These are phyloP conservation scores for Macrocybe gigantea DNA, from an alignment of 768 basidiomycete genomes.

Conservation along the genomic window DNA sequence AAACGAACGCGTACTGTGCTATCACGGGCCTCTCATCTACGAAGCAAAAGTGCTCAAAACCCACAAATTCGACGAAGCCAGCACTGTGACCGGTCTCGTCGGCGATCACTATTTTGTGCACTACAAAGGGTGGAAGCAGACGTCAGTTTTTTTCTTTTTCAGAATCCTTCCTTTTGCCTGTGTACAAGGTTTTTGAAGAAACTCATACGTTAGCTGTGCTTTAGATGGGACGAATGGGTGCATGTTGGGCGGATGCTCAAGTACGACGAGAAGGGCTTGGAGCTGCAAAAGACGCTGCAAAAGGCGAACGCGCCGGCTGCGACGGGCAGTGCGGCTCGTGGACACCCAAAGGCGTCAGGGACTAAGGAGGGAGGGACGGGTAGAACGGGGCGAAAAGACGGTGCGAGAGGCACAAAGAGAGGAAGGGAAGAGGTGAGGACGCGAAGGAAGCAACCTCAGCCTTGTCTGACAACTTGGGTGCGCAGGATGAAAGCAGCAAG, in stretches of 20 bases:
- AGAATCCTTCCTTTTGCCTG: conserved; percentile 1
- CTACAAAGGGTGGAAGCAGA: conserved; percentile 99
- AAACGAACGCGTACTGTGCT: conserved; percentile 86
- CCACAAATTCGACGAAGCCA: conserved; percentile 60
- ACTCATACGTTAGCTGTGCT: not conserved
- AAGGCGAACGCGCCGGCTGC: conserved; percentile 20
- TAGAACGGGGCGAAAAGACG: conserved; percentile 49
- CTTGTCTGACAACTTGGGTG: not conserved
- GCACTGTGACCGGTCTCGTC: conserved; percentile 47
- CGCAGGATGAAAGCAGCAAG: conserved; percentile 70
- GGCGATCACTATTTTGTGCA: conserved; percentile 94
- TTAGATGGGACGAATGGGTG: conserved; percentile 98
- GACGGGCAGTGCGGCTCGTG: conserved; percentile 12
- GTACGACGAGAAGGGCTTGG: conserved; percentile 73
- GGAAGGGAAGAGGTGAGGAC: conserved; percentile 62
- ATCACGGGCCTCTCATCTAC: conserved; percentile 93
- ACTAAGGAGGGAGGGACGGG: conserved; percentile 21
- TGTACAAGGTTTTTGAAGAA: not conserved
- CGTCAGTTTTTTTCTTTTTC: conserved; percentile 42
- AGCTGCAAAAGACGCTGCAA: conserved; percentile 66
- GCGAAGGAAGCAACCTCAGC: not conserved
- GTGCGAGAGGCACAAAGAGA: conserved; percentile 60
- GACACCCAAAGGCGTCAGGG: conserved; percentile 13
- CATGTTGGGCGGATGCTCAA: conserved; percentile 77
- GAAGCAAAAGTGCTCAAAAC: conserved; percentile 85